These are phyloP conservation scores for Penicillium cosmopolitanum DNA, from an alignment of 495 filamentous ascomycete species.

Conservation along the genomic window DNA sequence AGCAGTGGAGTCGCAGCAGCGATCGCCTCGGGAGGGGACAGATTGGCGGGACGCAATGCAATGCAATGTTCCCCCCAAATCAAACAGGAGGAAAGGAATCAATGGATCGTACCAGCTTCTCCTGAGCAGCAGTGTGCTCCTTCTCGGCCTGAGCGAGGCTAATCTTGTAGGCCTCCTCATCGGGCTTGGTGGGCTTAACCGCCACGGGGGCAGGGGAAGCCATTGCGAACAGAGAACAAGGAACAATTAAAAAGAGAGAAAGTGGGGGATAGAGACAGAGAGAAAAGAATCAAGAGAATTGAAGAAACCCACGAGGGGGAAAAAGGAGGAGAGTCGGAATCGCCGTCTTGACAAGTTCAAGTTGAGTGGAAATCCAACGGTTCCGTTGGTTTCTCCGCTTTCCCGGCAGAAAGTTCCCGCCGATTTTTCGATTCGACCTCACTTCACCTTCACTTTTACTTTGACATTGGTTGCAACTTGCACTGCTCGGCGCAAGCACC, in stretches of 20 bases:
- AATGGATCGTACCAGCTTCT: slow-evolving; percentile 69
- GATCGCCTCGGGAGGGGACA: neutral
- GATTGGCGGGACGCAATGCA: neutral
- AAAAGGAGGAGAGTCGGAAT: slow-evolving; percentile 17
- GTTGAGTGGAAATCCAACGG: slow-evolving; percentile 25
- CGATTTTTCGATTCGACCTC: slow-evolving; percentile 32
- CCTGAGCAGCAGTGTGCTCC: slow-evolving; percentile 72
- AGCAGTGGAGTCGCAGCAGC: neutral
- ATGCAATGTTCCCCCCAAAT: slow-evolving; percentile 1
- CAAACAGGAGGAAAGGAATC: slow-evolving; percentile 5
- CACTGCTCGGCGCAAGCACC: neutral
- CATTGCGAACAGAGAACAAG: slow-evolving; percentile 30
- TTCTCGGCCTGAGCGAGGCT: slow-evolving; percentile 78
- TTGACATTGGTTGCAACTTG: neutral
- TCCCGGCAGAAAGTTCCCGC: slow-evolving; percentile 40
- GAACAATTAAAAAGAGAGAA: slow-evolving; percentile 20
- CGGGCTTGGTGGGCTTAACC: slow-evolving; percentile 58
- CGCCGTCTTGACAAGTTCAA: slow-evolving; percentile 6
- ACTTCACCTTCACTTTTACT: slow-evolving; percentile 12
- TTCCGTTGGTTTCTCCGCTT: slow-evolving; percentile 41
- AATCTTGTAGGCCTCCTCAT: slow-evolving; percentile 60
- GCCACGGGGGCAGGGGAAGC: slow-evolving; percentile 47
- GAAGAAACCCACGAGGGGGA: slow-evolving; percentile 20
- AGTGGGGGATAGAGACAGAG: slow-evolving; percentile 14
- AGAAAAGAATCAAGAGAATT: slow-evolving; percentile 18